Evolutionary conservation across 495 filamentous ascomycete genomes (phyloP).

Genomic region (Penicillium crystallinum): DNA sequence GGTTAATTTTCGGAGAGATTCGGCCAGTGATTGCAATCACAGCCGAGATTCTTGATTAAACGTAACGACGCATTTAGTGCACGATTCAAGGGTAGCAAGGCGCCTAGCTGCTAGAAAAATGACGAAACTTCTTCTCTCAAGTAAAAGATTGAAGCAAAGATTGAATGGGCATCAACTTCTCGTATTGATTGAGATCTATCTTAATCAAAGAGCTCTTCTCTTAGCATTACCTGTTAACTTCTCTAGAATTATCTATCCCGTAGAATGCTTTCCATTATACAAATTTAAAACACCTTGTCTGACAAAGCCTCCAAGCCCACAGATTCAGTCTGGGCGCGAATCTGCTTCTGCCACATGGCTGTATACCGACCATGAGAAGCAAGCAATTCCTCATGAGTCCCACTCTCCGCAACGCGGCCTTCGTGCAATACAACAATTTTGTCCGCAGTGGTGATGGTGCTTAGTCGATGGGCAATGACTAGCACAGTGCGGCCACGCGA

Average conservation of each 20-base stretch:
- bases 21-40: too few relatives aligned
- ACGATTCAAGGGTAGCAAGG: too few relatives aligned
- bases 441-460: conserved; percentile 56
- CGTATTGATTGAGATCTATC: too few relatives aligned
- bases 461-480: conserved; percentile 68
- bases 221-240: neutral
- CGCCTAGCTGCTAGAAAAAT: too few relatives aligned
- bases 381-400: conserved; percentile 33
- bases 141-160: too few relatives aligned
- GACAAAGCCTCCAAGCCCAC: neutral
- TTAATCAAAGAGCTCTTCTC: too few relatives aligned
- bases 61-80: too few relatives aligned
- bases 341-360: conserved; percentile 81
- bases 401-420: neutral
- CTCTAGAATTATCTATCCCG: neutral
- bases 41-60: too few relatives aligned
- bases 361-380: conserved; percentile 61
- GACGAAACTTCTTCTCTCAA: too few relatives aligned
- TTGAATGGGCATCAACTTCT: too few relatives aligned
- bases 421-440: neutral
- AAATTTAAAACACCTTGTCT: neutral
- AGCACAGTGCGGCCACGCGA: conserved; percentile 66
- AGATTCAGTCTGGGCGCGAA: neutral
- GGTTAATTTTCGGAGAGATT: too few relatives aligned
- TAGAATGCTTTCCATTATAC: neutral